phyloP scores from a whole-genome alignment of 805 yeast genomes.

The Ogataea pilisensis region DNA sequence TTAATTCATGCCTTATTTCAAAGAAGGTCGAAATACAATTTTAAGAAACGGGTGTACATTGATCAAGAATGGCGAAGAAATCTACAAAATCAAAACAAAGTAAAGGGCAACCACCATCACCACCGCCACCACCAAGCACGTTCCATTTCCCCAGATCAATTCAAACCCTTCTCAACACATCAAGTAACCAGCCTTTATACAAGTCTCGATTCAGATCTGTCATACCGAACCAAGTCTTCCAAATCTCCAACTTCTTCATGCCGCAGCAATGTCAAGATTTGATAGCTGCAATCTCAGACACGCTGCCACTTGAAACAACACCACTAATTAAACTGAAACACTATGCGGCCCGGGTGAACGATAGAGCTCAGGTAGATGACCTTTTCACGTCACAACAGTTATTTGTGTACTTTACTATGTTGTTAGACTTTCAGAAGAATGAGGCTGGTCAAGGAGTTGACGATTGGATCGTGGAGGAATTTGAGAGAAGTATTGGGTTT shows the following conservation, averaged over 20 bases:
- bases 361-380: conserved; percentile 42
- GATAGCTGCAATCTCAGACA: conserved; percentile 26
- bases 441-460: conserved; percentile 29
- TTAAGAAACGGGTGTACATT: neutral
- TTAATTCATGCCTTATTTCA: too few species aligned
- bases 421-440: conserved; percentile 29
- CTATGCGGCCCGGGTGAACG: conserved; percentile 57
- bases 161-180: neutral
- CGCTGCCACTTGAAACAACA: conserved; percentile 38
- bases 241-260: conserved; percentile 37
- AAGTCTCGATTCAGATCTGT: conserved; percentile 11
- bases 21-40: too few species aligned
- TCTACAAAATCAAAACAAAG: too few species aligned
- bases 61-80: conserved; percentile 1
- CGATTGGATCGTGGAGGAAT: conserved; percentile 25
- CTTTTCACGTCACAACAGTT: conserved; percentile 32
- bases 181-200: conserved; percentile 2
- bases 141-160: conserved; percentile 1
- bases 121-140: neutral
- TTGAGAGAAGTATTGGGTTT: conserved; percentile 41
- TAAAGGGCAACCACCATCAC: too few species aligned
- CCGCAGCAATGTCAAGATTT: conserved; percentile 37
- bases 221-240: conserved; percentile 36
- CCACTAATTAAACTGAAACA: conserved; percentile 44
- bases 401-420: conserved; percentile 39